These are phyloP conservation scores for Erysiphe pulchra DNA, from an alignment of 2,329 filamentous ascomycete genomes.

Conservation along the genomic window DNA sequence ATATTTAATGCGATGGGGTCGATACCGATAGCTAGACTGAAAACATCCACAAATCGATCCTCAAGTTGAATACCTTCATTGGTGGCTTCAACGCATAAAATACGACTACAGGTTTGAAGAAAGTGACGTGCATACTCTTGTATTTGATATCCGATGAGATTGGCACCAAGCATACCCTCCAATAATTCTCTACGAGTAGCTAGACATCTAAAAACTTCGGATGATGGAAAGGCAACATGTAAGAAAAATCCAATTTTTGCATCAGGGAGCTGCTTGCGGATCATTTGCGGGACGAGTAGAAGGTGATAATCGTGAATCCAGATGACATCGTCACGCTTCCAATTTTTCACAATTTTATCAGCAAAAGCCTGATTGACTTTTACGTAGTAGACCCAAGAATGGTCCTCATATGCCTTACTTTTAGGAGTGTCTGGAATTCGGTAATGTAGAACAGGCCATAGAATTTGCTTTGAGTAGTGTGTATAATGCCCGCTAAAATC, in stretches of 20 bases:
- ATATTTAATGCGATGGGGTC: conserved; percentile 52
- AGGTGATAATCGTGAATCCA: conserved; percentile 96
- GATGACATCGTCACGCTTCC: conserved; percentile 78
- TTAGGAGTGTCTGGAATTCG: conserved; percentile 95
- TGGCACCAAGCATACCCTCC: conserved; percentile 79
- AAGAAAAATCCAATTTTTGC: conserved; percentile 93
- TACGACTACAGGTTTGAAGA: conserved; percentile 77
- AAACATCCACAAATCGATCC: conserved; percentile 77
- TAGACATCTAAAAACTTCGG: conserved; percentile 82
- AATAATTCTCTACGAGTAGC: conserved; percentile 68
- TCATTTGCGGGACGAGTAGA: conserved; percentile 65
- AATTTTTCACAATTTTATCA: conserved; percentile 68
- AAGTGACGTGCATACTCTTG: conserved; percentile 86
- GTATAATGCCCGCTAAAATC: conserved; percentile 88
- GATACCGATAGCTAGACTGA: conserved; percentile 69
- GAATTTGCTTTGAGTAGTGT: conserved; percentile 91
- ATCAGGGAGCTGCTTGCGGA: conserved; percentile 71
- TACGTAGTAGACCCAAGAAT: conserved; percentile 88
- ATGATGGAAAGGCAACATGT: conserved; percentile 85
- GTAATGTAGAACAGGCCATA: conserved; percentile 96
- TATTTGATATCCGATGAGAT: conserved; percentile 82
- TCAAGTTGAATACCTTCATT: conserved; percentile 74
- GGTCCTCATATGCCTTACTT: conserved; percentile 93
- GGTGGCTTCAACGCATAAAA: conserved; percentile 74
- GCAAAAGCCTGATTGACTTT: conserved; percentile 85